phyloP scores from a whole-genome alignment of 139 green algal species.

The Pleodorina starrii region DNA sequence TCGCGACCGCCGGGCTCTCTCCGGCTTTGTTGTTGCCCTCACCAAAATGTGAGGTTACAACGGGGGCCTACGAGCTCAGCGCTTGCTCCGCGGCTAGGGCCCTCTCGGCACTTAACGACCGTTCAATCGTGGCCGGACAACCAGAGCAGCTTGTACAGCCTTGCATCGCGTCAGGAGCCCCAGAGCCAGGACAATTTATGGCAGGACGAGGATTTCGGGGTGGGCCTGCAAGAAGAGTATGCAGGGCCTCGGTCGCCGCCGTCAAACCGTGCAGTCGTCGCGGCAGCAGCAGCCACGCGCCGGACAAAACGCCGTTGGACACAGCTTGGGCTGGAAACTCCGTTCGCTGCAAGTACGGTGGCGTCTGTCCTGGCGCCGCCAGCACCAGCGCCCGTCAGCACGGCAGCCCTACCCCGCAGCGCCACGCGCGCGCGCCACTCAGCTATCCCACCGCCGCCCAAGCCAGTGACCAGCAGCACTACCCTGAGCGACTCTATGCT shows the following conservation, averaged over 20 bases:
- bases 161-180: neutral
- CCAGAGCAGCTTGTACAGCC: conserved; percentile 5
- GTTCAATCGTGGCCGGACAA: too few relatives aligned
- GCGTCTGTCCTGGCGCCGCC: neutral
- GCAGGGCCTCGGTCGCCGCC: neutral
- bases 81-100: too few relatives aligned
- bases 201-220: neutral
- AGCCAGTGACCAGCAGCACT: neutral
- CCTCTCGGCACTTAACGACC: too few relatives aligned
- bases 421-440: conserved; percentile 7
- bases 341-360: neutral
- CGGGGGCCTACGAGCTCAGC: too few relatives aligned
- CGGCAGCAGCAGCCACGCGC: neutral
- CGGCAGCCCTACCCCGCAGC: neutral
- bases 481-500: neutral
- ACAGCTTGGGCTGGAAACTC: neutral
- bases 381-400: neutral
- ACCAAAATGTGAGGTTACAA: too few relatives aligned
- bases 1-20: too few relatives aligned
- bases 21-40: too few relatives aligned
- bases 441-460: neutral
- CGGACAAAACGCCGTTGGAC: neutral
- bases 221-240: neutral
- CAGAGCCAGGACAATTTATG: neutral
- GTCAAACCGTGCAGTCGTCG: neutral